Conservation (phyloP, 2,329 filamentous ascomycete species). For the Fusarium drepaniforme region DNA sequence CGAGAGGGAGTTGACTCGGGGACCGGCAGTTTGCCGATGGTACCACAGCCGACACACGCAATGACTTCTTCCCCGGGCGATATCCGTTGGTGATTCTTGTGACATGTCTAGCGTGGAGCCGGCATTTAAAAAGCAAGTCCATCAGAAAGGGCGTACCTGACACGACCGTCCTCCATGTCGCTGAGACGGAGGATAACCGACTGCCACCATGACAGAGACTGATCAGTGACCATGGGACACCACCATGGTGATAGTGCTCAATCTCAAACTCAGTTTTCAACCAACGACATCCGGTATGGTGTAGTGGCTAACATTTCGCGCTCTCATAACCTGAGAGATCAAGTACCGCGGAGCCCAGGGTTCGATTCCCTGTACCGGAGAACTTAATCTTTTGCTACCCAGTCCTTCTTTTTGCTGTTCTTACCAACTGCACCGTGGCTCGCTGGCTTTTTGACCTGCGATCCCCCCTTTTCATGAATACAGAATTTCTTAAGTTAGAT, state of each 20-base stretch:
- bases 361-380: not conserved
- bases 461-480: not conserved
- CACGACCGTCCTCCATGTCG: not conserved
- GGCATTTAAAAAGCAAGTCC: not conserved
- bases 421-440: not conserved
- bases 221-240: not conserved
- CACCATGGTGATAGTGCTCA: not conserved
- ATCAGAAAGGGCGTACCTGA: not conserved
- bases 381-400: not conserved
- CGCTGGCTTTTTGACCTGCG: not conserved
- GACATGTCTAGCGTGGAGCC: not conserved
- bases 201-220: too few species aligned
- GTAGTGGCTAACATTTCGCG: slow-evolving; percentile 20
- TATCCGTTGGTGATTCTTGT: not conserved
- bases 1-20: not conserved
- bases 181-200: not conserved
- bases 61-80: not conserved
- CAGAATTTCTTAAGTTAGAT: not conserved
- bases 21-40: not conserved
- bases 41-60: not conserved
- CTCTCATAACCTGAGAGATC: not conserved
- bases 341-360: not conserved
- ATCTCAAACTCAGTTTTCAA: fast-evolving
- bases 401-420: not conserved
- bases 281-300: slow-evolving; percentile 13